Base-by-base conservation (phyloP, 2,329 filamentous ascomycete genomes). In the Sporothrix curviconia region DNA sequence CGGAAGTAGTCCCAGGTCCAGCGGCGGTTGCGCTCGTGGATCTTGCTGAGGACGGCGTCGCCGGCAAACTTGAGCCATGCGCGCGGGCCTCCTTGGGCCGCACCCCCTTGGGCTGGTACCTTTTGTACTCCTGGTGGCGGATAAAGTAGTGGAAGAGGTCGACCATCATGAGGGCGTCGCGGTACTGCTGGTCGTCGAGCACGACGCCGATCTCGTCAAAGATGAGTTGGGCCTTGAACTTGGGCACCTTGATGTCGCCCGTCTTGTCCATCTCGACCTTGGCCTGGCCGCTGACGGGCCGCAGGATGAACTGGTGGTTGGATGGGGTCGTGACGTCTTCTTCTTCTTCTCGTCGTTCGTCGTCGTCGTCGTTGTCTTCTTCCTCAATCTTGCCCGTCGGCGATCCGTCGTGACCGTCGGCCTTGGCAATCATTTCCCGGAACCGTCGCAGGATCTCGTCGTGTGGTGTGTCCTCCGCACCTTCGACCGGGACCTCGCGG, bases 141-240 rank as follows among this genome's bases (percentile, higher is more conserved):
- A 96, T 89, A 71, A 97, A 99, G 73, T 96, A 97, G 71, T 99
- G 94, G 76, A 99, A 99, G 3, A 97, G 78, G 69, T 99, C 94
- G 2, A 97, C 89, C 77, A 99, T 89, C 94, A 99, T 99, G 59
- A 99, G 75, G 5, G 87, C 90, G 73, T 99, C 94, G 30, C 95
- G 88, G 69, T 99, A 99, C 70, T 99, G 94, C 63, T 96, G 84
- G 63, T 99, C 92, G 64, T 99, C 95, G 32, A 99, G 80, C n/a
- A 97, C 89, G 62, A 99, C 86, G 52, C 95, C 94, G 59, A 99
- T 92, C 68, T 99, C 95, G 67, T 99, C 92, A 65, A 99, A 99
- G 1, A 97, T 75, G 17, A 99, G 74, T 39, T 88, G 89, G 28
- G 92, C 90, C 72, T 96, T 97, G 75, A 94, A 86, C 67, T 92